Base-by-base conservation (phyloP, 768 basidiomycete species). In the Tricholomella constricta region DNA sequence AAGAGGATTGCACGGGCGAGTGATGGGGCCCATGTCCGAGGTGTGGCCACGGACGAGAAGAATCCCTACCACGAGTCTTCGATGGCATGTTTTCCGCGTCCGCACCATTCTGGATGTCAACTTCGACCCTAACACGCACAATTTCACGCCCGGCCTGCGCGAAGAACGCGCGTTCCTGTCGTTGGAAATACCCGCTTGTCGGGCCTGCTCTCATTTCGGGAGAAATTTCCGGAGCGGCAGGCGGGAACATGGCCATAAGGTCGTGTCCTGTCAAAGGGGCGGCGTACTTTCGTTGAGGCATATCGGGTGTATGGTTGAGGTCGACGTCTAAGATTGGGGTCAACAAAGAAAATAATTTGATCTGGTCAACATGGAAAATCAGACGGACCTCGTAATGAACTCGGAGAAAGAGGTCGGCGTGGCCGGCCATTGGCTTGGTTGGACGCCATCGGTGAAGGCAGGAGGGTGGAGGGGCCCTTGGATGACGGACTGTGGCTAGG, bases 241-340 rank as follows among this genome's bases (percentile, higher is more conserved):
- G 79, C 1, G 89, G 89, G 64, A 91, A 91, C 73, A 91, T 80
- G 12, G 86, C 86, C 89, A 91, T 91, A 59, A 91, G 79, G 59
- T 91, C 88, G 60, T 91, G 89, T 2, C 89, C 89, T 0, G 86
- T 89, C 4, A 88, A 85, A 1, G 89, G 89, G 1, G 86, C 81
- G 15, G 89, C 89, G 64, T 83, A 88, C 57, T 83, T 84, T 52
- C 85, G 74, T 2, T 78, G 70, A 3, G 71, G 65, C 53, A 76
- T 71, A 58, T 78, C 79, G 50, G 76, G 72, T 35, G 77, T 72
- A 52, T 81, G 79, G 0, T 79, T 72, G 44, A 88, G 77, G 65
- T 88, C 86, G 60, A 89, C 73, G 66, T 89, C 87, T 88, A 62
- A 10, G 58, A 35, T 40, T 26, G 31, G 12, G 12, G 1, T 9